Base-by-base conservation (phyloP, 2,329 filamentous ascomycete species). In the Xylaria hypoxylon region DNA sequence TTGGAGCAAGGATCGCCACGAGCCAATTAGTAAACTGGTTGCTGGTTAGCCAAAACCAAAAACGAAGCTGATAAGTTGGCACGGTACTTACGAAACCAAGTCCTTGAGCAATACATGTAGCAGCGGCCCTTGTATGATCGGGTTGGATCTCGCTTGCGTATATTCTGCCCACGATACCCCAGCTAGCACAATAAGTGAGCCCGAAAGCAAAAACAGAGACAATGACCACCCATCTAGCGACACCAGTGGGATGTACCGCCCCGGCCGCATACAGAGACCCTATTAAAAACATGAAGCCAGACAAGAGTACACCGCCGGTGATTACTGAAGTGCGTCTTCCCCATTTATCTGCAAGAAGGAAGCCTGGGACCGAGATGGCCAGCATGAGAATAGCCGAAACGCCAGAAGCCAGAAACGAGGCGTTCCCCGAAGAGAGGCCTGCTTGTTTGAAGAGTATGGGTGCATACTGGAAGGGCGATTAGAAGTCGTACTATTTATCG, bases 141-240 rank as follows among this genome's bases (percentile, higher is more conserved):
- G 86, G 85, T 68, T 89, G 86, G 42, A 89, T 88, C 75, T 89
- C 87, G 8, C 82, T 81, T 0, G 84, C 82, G 64, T 88, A 89
- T 6, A 89, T 84, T 67, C 85, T 86, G 53, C 84, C 79, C 0
- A 82, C 80, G 15, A 90, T 83, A 0, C 79, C 86, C 85, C 87
- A 89, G 0, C 84, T 83, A 0, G 75, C 77, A 19, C 77, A 79
- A 68, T 82, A 87, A 0, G 79, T 77, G 8, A 85, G 73, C 0
- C 82, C 80, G 63, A 85, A 87, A 0, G 83, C 68, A 71, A 83
- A 87, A 19, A 87, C 83, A 5, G 77, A 76, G 1, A 84, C 78
- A 17, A 87, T 80, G 11, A 87, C 84, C 10, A 85, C 75, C 84
- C 85, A 87, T 40, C 82, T 74, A 0, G 77, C 84, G 3, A 75